Conservation (phyloP, 805 yeast genomes). For the Wickerhamiella occidentalis region DNA sequence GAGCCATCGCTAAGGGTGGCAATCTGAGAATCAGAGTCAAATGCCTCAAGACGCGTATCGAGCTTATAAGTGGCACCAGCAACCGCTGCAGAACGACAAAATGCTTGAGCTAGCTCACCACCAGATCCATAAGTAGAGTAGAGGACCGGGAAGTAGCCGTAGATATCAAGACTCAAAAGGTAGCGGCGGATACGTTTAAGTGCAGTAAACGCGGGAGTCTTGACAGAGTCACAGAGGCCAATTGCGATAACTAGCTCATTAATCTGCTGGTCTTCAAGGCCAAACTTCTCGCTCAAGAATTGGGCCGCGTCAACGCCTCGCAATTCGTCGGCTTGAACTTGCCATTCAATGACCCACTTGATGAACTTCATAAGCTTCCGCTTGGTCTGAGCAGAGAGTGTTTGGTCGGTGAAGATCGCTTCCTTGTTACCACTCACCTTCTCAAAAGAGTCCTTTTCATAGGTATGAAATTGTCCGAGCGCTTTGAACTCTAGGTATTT, state of each 20-base stretch:
- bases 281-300: constrained; percentile 54
- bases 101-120: constrained; percentile 92
- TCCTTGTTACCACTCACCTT: constrained; percentile 78
- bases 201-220: constrained; percentile 60
- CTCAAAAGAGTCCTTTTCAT: constrained; percentile 80
- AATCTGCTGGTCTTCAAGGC: constrained; percentile 59
- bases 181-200: constrained; percentile 73
- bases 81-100: constrained; percentile 95
- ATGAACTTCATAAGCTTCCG: constrained; percentile 82
- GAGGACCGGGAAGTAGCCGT: constrained; percentile 88
- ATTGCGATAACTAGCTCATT: constrained; percentile 77
- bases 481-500: constrained; percentile 89
- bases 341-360: constrained; percentile 71
- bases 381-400: constrained; percentile 60
- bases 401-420: constrained; percentile 84
- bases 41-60: constrained; percentile 51
- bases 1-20: constrained; percentile 60
- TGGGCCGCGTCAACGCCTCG: constrained; percentile 43
- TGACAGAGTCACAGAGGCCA: constrained; percentile 57
- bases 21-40: constrained; percentile 51
- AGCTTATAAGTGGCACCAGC: constrained; percentile 92
- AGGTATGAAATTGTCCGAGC: constrained; percentile 81
- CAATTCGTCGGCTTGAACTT: constrained; percentile 45
- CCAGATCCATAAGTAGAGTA: constrained; percentile 91
- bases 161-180: constrained; percentile 72